Percentiles rank a stretch among this genome's conserved stretches.
These are phyloP conservation scores for Ogataea kodamae DNA, from an alignment of 805 yeast genomes.

Conservation along the genomic window DNA sequence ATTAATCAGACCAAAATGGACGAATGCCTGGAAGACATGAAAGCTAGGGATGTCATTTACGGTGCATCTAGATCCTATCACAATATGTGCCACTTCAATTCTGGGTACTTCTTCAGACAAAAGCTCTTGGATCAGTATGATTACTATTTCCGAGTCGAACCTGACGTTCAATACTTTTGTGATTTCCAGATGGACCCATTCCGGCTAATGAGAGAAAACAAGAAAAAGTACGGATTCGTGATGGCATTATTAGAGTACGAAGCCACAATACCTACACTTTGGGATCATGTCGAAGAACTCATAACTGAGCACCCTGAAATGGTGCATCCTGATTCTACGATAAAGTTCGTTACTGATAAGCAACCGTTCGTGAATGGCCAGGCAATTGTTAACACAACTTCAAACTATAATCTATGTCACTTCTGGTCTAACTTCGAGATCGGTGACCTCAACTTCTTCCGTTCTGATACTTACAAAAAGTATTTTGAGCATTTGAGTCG, in stretches of 20 bases:
- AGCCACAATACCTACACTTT: slow-evolving; percentile 82
- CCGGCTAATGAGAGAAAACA: slow-evolving; percentile 67
- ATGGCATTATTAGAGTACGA: slow-evolving; percentile 78
- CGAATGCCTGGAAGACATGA: slow-evolving; percentile 42
- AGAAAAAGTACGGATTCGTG: slow-evolving; percentile 84
- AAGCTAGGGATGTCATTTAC: slow-evolving; percentile 51
- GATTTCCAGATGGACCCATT: slow-evolving; percentile 89
- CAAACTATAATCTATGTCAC: slow-evolving; percentile 75
- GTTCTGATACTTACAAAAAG: slow-evolving; percentile 57
- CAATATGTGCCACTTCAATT: slow-evolving; percentile 94
- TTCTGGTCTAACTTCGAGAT: slow-evolving; percentile 88
- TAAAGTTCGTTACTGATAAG: slow-evolving; percentile 55
- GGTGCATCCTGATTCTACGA: slow-evolving; percentile 60
- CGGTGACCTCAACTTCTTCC: slow-evolving; percentile 66
- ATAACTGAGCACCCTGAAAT: slow-evolving; percentile 54
- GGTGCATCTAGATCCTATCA: slow-evolving; percentile 69
- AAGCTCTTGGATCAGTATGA: slow-evolving; percentile 68
- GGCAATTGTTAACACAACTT: slow-evolving; percentile 37
- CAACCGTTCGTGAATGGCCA: slow-evolving; percentile 44
- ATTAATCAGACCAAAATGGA: slow-evolving; percentile 59
- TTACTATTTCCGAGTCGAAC: slow-evolving; percentile 95
- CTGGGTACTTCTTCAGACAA: slow-evolving; percentile 86
- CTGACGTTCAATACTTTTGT: slow-evolving; percentile 83
- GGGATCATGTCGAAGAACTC: slow-evolving; percentile 70
- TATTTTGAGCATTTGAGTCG: slow-evolving; percentile 63